phyloP scores from a whole-genome alignment of 768 basidiomycete species.

The Rhodotorula taiwanensis region DNA sequence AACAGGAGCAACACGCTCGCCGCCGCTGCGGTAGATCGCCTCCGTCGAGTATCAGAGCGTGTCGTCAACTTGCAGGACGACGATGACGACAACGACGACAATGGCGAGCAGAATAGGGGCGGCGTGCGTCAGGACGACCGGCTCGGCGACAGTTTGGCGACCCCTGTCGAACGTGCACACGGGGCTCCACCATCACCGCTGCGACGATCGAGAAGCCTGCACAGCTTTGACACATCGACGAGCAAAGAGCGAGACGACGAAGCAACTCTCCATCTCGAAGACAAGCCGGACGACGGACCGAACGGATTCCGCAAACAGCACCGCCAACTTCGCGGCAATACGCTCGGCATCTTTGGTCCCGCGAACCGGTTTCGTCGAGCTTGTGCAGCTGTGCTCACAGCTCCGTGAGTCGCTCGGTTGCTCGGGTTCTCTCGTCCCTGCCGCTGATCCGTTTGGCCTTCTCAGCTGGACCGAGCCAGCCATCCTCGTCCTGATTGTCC shows the following conservation, averaged over 20 bases:
- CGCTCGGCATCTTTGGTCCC: conserved; percentile 69
- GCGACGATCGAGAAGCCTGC: neutral
- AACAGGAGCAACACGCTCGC: conserved; percentile 7
- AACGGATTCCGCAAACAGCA: conserved; percentile 1
- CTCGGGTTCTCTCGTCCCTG: neutral
- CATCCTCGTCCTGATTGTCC: conserved; percentile 73
- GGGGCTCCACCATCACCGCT: neutral
- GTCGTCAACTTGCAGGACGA: conserved; percentile 71
- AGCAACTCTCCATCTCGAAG: neutral
- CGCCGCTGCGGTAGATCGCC: conserved; percentile 14
- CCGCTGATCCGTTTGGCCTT: neutral
- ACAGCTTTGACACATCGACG: neutral
- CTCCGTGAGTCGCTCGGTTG: conserved; percentile 60
- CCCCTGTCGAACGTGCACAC: neutral
- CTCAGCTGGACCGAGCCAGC: conserved; percentile 78
- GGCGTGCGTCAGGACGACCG: neutral
- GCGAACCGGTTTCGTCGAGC: conserved; percentile 58
- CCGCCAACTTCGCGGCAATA: conserved; percentile 49
- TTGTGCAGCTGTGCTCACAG: conserved; percentile 63
- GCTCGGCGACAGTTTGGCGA: no score
- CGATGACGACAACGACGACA: conserved; percentile 3
- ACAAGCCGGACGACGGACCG: neutral
- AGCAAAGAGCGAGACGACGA: neutral
- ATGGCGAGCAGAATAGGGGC: neutral
- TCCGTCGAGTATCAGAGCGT: conserved; percentile 58